A percentile compares a stretch with the other conserved stretches of the same genome.
Conservation (phyloP, 345 rosid genomes). For the Eucalyptus virginea region DNA sequence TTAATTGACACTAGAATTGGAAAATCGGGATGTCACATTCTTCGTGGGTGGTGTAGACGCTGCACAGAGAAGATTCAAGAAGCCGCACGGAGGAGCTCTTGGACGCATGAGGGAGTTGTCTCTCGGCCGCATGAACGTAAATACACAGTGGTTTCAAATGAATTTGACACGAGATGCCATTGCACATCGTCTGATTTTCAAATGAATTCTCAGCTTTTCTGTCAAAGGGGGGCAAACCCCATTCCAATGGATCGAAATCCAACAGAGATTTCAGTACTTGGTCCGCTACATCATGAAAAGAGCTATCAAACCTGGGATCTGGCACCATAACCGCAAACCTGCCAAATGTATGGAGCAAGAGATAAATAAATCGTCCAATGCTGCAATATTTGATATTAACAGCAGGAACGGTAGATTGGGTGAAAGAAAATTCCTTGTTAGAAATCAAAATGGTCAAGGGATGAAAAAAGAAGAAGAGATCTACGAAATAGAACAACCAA, state of each 20-base stretch:
- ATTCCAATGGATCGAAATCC: constrained; percentile 57
- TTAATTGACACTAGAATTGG: no score
- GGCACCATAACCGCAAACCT: constrained; percentile 86
- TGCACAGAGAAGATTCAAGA: no score
- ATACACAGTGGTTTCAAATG: no score
- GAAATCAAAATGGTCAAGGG: background rate
- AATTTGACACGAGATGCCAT: background rate
- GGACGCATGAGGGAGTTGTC: no score
- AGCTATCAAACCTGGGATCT: constrained; percentile 70
- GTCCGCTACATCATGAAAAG: constrained; percentile 47
- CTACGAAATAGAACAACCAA: background rate
- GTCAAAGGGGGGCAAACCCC: no score
- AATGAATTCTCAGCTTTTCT: no score
- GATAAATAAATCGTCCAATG: background rate
- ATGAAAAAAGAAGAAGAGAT: background rate
- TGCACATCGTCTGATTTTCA: no score
- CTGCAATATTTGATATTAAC: background rate
- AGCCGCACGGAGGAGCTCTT: no score
- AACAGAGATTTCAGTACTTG: constrained; percentile 54
- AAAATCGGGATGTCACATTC: no score
- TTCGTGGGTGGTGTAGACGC: no score
- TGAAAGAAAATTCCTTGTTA: background rate
- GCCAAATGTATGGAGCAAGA: background rate
- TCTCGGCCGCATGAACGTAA: no score
- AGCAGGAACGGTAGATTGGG: background rate